These are phyloP conservation scores for Cytospora leucostoma DNA, from an alignment of 2,329 filamentous ascomycete species.

Conservation along the genomic window DNA sequence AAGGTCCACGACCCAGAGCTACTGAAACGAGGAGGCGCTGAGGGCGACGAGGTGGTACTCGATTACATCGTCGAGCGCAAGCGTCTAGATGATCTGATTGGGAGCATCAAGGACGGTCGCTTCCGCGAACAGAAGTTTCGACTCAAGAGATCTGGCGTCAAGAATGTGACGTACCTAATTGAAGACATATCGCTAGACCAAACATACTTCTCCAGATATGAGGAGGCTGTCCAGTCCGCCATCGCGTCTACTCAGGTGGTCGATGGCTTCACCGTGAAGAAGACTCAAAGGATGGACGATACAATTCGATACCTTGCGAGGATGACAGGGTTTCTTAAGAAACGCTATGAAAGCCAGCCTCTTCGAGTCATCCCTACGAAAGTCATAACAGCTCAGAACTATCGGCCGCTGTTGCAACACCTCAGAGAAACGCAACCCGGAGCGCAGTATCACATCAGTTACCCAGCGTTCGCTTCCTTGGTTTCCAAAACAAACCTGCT, in stretches of 20 bases:
- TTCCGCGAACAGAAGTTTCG: slow-evolving; percentile 87
- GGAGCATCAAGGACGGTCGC: slow-evolving; percentile 78
- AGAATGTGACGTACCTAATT: slow-evolving; percentile 76
- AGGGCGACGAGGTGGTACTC: slow-evolving; percentile 71
- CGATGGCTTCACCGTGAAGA: slow-evolving; percentile 77
- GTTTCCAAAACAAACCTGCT: slow-evolving; percentile 75
- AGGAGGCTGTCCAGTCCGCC: slow-evolving; percentile 69
- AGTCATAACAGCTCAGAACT: slow-evolving; percentile 64
- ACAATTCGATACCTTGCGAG: slow-evolving; percentile 73
- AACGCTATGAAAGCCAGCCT: slow-evolving; percentile 60
- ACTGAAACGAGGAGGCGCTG: slow-evolving; percentile 57
- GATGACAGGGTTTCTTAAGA: slow-evolving; percentile 69
- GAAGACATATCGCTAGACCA: slow-evolving; percentile 69
- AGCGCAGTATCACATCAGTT: slow-evolving; percentile 63
- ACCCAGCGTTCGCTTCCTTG: slow-evolving; percentile 69
- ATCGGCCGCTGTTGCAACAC: slow-evolving; percentile 63
- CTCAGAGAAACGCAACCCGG: slow-evolving; percentile 55
- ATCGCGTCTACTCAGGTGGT: slow-evolving; percentile 78
- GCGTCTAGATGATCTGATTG: slow-evolving; percentile 75
- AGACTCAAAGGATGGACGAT: slow-evolving; percentile 74
- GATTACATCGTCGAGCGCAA: slow-evolving; percentile 84
- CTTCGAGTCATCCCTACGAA: slow-evolving; percentile 67
- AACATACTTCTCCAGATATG: slow-evolving; percentile 56
- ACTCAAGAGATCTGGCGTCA: slow-evolving; percentile 69
- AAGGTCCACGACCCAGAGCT: slow-evolving; percentile 64